Conservation (phyloP, 2,329 filamentous ascomycete species). For the Emmonsiellopsis sp. region DNA sequence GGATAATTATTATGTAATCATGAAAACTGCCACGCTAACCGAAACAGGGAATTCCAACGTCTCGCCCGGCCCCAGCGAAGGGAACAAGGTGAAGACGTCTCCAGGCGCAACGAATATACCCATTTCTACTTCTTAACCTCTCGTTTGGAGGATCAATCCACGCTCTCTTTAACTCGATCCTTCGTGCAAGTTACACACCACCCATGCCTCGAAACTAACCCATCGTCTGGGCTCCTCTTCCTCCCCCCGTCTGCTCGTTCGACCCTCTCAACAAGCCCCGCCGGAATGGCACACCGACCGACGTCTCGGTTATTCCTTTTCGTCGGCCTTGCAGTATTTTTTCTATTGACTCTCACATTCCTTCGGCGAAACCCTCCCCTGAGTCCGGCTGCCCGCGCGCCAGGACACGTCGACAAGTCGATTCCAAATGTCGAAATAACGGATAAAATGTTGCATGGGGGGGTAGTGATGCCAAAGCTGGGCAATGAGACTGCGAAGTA, state of each 20-base stretch:
- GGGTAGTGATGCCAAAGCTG: constrained; percentile 38
- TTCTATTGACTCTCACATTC: constrained; percentile 31
- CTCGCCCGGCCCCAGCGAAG: neutral
- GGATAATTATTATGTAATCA: neutral
- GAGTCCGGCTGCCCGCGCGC: constrained; percentile 31
- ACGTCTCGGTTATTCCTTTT: constrained; percentile 28
- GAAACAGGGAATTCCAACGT: neutral
- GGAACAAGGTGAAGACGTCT: neutral
- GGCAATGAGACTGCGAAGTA: constrained; percentile 43
- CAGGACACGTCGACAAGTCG: constrained; percentile 30
- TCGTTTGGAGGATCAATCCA: no score
- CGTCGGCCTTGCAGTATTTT: constrained; percentile 22
- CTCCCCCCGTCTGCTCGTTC: no score
- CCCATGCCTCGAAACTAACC: no score
- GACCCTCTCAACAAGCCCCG: no score
- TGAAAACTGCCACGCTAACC: neutral
- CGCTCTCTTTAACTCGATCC: no score
- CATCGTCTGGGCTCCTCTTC: no score
- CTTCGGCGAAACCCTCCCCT: constrained; percentile 28
- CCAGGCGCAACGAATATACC: no score
- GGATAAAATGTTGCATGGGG: constrained; percentile 33
- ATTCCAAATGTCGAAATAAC: constrained; percentile 15
- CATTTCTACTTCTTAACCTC: no score
- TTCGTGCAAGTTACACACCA: no score
- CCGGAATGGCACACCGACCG: constrained; percentile 26